These are phyloP conservation scores for Neopestalotiopsis sp. DNA, from an alignment of 2,329 filamentous ascomycete species.

Conservation along the genomic window DNA sequence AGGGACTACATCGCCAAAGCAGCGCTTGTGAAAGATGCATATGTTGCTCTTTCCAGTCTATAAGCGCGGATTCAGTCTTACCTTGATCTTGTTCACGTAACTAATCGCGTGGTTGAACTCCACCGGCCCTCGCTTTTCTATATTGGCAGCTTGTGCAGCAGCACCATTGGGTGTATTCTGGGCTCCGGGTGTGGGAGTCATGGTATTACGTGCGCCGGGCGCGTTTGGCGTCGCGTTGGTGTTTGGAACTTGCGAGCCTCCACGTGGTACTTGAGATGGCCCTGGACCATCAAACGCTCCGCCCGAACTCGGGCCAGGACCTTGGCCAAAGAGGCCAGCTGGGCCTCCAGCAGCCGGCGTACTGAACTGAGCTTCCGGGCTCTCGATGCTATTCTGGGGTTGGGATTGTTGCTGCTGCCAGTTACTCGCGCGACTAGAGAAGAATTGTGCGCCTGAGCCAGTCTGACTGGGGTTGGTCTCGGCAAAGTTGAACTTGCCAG, in stretches of 20 bases:
- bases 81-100: slow-evolving; percentile 99
- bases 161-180: slow-evolving; percentile 67
- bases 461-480: slow-evolving; percentile 46
- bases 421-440: slow-evolving; percentile 53
- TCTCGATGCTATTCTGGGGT: slow-evolving; percentile 64
- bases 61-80: slow-evolving; percentile 37
- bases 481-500: slow-evolving; percentile 48
- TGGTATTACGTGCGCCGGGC: slow-evolving; percentile 55
- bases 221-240: slow-evolving; percentile 43
- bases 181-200: slow-evolving; percentile 64
- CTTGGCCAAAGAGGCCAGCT: slow-evolving; percentile 50
- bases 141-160: slow-evolving; percentile 61
- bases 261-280: slow-evolving; percentile 34
- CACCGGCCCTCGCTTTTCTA: slow-evolving; percentile 90
- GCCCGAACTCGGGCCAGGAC: slow-evolving; percentile 35
- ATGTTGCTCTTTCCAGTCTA: not conserved
- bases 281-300: slow-evolving; percentile 37
- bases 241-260: slow-evolving; percentile 36
- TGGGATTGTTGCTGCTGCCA: slow-evolving; percentile 59
- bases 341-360: slow-evolving; percentile 56
- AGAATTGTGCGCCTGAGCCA: slow-evolving; percentile 47
- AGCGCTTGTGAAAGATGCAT: not conserved
- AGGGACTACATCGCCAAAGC: not conserved
- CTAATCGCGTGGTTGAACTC: slow-evolving; percentile 99
- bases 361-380: slow-evolving; percentile 66